Percentiles rank a stretch among this genome's conserved stretches.
phyloP scores from a whole-genome alignment of 345 rosid genomes.

The Nasturtium officinale region DNA sequence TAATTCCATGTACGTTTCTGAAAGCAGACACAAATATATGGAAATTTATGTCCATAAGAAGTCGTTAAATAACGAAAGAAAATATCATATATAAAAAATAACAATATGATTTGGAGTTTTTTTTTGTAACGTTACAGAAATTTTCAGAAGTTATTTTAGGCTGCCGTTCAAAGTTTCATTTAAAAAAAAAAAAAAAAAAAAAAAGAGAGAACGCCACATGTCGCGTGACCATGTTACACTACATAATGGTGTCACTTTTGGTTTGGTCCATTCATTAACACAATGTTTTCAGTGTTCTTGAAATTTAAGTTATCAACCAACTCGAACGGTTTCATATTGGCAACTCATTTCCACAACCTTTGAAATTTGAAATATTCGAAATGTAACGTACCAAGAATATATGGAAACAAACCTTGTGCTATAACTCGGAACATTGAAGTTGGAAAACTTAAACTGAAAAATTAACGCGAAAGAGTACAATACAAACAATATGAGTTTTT shows the following conservation, averaged over 20 bases:
- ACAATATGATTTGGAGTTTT: not conserved
- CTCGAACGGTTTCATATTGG: conserved; percentile 14
- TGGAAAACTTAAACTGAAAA: conserved; percentile 3
- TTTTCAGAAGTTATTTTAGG: not conserved
- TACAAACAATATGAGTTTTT: conserved; percentile 36
- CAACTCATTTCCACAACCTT: not conserved
- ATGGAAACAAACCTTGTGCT: not conserved
- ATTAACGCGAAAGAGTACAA: conserved; percentile 18
- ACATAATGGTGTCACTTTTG: conserved; percentile 22
- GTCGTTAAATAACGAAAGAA: not conserved
- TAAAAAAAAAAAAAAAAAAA: not conserved
- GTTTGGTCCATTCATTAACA: conserved; percentile 37
- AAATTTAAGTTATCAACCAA: conserved; percentile 18
- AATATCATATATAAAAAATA: not conserved
- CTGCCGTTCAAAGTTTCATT: not conserved
- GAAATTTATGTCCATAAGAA: not conserved
- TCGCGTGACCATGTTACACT: conserved; percentile 5
- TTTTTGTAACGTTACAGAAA: not conserved
- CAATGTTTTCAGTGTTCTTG: not conserved
- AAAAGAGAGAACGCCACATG: conserved; percentile 31
- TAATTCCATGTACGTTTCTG: not conserved
- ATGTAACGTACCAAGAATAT: not conserved
- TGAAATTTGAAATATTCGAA: not conserved
- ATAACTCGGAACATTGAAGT: conserved; percentile 29
- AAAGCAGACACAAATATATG: not conserved